Base-by-base conservation (phyloP, 345 rosid species). In the Brassica carinata region DNA sequence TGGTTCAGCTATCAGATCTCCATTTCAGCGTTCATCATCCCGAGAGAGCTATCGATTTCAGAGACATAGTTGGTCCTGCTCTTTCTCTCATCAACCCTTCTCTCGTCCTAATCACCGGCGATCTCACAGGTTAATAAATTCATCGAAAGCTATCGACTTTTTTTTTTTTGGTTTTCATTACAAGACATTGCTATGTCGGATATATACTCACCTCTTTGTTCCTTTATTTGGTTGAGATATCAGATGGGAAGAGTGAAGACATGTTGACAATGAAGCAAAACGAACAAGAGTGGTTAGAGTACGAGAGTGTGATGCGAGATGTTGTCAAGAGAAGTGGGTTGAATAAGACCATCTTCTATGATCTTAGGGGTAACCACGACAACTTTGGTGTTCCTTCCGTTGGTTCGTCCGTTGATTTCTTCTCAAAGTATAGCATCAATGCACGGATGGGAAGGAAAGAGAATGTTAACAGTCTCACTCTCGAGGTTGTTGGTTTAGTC, bases 11-110 rank as follows among this genome's bases (percentile, higher is more conserved):
- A 23, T 96, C 99, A 57, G 99, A 96, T 88, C 99, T 93, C 77
- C 99, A 96, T 83, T 95, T 96, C 88, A 96, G 99, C 67, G 96
- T 93, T 69, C 94, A 90, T 85, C 88, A 90, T 15, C 98, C 98
- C 30, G 87, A 89, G 14, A 89, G 98, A 85, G 98, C 98, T 65
- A 73, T 82, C 15, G 91, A 92, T 71, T 96, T 96, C 83, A 85
- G 58, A 66, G 80, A 73, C 53, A 70, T 85, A 27, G 77, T 91
- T n/a, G 92, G 88, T 6, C 88, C 92, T 40, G 88, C 89, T 82
- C 93, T 96, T 61, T 83, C 91, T 80, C 69, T 89, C 75, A 92
- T 93, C 85, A 90, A 89, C 19, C 99, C 99, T 45, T 89, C 91
- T 71, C 92, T 95, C 63, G 93, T 96, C 81, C 80, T 96, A 63